phyloP scores from a whole-genome alignment of 495 filamentous ascomycete genomes.

The Hypomontagnella monticulosa region DNA sequence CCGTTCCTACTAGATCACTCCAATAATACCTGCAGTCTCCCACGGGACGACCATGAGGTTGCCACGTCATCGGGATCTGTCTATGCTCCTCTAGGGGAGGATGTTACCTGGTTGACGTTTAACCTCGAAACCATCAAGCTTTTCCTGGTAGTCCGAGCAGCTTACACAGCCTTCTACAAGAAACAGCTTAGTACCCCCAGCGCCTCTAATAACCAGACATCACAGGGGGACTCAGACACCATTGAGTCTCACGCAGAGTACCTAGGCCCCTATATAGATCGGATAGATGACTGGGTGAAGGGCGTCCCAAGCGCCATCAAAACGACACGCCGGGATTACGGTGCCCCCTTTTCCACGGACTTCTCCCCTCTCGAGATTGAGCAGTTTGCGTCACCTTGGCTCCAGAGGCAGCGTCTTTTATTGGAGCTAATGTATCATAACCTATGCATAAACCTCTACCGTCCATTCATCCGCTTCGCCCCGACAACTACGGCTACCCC shows the following conservation, averaged over 20 bases:
- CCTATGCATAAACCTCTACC: slow-evolving; percentile 55
- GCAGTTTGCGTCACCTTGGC: slow-evolving; percentile 51
- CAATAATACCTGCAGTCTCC: slow-evolving; percentile 50
- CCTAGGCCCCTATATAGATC: slow-evolving; percentile 40
- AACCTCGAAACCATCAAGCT: slow-evolving; percentile 53
- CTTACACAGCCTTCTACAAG: slow-evolving; percentile 51
- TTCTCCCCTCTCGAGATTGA: slow-evolving; percentile 50
- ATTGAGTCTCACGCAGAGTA: slow-evolving; percentile 45
- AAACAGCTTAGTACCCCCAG: slow-evolving; percentile 30
- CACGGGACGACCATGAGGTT: slow-evolving; percentile 42
- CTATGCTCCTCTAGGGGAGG: slow-evolving; percentile 46
- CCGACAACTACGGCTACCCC: slow-evolving; percentile 14
- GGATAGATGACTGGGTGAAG: slow-evolving; percentile 51
- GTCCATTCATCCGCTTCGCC: slow-evolving; percentile 58
- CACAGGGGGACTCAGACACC: slow-evolving; percentile 41
- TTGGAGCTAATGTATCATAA: slow-evolving; percentile 65
- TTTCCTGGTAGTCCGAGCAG: slow-evolving; percentile 47
- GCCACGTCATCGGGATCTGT: slow-evolving; percentile 48
- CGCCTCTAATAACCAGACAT: slow-evolving; percentile 6
- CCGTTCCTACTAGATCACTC: slow-evolving; percentile 50
- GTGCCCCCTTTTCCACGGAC: slow-evolving; percentile 57
- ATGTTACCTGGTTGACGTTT: slow-evolving; percentile 44
- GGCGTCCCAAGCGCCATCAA: slow-evolving; percentile 54
- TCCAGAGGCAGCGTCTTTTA: slow-evolving; percentile 59
- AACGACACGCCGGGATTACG: slow-evolving; percentile 47